Base-by-base conservation (phyloP, 2,329 filamentous ascomycete species). In the Colletotrichum gigasporum region DNA sequence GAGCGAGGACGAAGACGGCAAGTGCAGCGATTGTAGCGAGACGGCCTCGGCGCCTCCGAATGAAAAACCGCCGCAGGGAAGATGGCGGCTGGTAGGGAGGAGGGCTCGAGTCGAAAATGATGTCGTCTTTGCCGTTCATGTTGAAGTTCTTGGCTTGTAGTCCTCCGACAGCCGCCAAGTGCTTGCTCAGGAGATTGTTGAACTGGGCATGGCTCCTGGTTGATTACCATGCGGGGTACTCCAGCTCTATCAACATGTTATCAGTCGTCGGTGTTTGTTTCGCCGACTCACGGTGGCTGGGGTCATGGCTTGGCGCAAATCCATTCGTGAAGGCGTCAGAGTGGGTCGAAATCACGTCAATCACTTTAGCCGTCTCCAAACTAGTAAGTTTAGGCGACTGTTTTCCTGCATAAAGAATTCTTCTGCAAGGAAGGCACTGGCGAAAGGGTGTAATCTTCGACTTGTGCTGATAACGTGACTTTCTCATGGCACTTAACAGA, bases 331-430 rank as follows among this genome's bases (percentile, higher is more conserved):
- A 42, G 47, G 28, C 47, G 56, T 53, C 56, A 60, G 37, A 28
- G 28, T 60, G 47, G 56, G 22, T 30, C 22, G 39, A 24, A 37
- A 60, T 41, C 42, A 45, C 56, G 56, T 60, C 56, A 60, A 22
- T 14, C 14, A 7, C 16, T 18, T 26, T 0, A 34, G 39, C 37
- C 22, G n/a, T 18, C 51, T 12, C 20, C 11, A n/a, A 12, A 39
- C 20, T 24, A 28, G 6, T 16, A 12, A 9, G 12, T 16, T 14
- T 37, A 16, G 35, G 6, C 5, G 9, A n/a, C n/a, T n/a, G n/a
- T n/a, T n/a, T n/a, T n/a, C n/a, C n/a, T n/a, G n/a, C n/a, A n/a
- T n/a, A n/a, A n/a, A n/a, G n/a, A n/a, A n/a, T n/a, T n/a, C n/a
- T n/a, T n/a, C n/a, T n/a, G n/a, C n/a, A n/a, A n/a, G n/a, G n/a